Evolutionary conservation across 2,329 filamentous ascomycete species (phyloP).

Genomic region (Aspergillus carbonarius): DNA sequence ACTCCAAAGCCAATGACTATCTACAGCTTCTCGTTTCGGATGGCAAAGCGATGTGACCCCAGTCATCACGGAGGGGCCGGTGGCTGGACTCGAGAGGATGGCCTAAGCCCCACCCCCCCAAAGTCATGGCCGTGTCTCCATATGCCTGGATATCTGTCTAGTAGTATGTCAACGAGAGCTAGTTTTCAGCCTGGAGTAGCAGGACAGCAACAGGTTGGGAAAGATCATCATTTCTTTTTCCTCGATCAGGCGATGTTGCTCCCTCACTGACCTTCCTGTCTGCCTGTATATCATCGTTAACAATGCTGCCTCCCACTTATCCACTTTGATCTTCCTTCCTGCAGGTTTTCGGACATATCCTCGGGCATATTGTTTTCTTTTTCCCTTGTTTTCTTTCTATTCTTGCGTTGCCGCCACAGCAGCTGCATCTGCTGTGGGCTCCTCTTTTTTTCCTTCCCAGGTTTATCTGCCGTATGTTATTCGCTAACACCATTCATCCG

Average conservation of each 20-base stretch:
- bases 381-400: constrained; percentile 13
- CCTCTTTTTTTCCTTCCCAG: constrained; percentile 8
- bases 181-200: constrained; percentile 2
- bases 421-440: constrained; percentile 7
- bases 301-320: constrained; percentile 16
- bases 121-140: constrained; percentile 12
- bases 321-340: constrained; percentile 13
- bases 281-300: constrained; percentile 19
- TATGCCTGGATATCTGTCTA: constrained; percentile 7
- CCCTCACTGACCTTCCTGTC: constrained; percentile 17
- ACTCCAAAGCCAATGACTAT: constrained; percentile 9
- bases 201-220: constrained; percentile 1
- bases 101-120: constrained; percentile 8
- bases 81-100: constrained; percentile 17
- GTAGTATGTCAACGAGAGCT: constrained; percentile 8
- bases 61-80: constrained; percentile 14
- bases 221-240: constrained; percentile 20
- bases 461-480: constrained; percentile 2
- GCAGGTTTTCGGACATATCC: constrained; percentile 22
- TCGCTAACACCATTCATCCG: background rate
- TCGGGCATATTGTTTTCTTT: constrained; percentile 18
- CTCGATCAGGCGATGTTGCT: constrained; percentile 16
- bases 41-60: constrained; percentile 14
- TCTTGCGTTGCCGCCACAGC: constrained; percentile 15
- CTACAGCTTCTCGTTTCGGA: constrained; percentile 8